These are phyloP conservation scores for Massospora cicadina DNA, from an alignment of 371 early-diverging fungal species.

Conservation along the genomic window DNA sequence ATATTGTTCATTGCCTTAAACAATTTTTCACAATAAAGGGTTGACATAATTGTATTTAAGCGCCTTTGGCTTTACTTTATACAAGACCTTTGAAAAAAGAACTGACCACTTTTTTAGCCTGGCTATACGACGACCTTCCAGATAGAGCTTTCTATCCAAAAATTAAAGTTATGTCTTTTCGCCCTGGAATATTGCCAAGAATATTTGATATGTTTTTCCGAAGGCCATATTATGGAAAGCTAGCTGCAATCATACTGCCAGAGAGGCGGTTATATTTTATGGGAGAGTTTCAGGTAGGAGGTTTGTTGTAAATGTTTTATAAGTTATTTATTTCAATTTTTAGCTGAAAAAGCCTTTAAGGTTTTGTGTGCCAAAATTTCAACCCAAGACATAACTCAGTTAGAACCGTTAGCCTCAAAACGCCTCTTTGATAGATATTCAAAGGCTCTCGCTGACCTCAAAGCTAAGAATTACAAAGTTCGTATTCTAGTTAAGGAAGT, in stretches of 20 bases:
- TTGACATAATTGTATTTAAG: too few species aligned
- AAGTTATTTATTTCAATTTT: background rate
- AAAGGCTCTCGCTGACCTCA: background rate
- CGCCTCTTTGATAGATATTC: background rate
- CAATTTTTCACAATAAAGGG: too few species aligned
- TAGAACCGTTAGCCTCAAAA: background rate
- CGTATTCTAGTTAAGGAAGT: background rate
- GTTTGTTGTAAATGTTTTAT: background rate
- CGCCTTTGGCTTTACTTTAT: too few species aligned
- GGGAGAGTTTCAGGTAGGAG: background rate
- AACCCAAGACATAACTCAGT: background rate
- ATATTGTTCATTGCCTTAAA: too few species aligned
- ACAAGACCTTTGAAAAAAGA: too few species aligned
- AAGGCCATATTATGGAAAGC: background rate
- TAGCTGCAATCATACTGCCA: background rate
- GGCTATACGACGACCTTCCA: background rate
- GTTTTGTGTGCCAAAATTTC: too few species aligned
- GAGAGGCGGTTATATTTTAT: background rate
- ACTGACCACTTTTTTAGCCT: background rate
- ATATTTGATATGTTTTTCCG: background rate
- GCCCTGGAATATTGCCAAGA: background rate
- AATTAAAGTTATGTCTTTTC: background rate
- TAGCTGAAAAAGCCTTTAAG: background rate
- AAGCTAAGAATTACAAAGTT: background rate
- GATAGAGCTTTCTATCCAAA: background rate